A percentile compares a stretch with the other conserved stretches of the same genome.
Conservation (phyloP, 73 alveolate genomes). For the Paramecium pentaurelia region DNA sequence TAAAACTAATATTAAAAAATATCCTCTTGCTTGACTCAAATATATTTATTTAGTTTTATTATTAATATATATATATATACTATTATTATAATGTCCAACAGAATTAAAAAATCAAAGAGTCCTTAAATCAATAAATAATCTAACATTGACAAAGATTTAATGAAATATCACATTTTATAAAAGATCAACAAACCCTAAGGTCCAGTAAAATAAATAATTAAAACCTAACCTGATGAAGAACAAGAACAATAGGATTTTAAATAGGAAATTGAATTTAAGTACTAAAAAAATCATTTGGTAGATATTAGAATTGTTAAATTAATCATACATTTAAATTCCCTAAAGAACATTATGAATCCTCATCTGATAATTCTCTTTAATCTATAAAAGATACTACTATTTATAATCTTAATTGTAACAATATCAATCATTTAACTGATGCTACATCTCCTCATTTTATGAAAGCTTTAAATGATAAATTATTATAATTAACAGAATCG, state of each 20-base stretch:
- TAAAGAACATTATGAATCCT: conserved; percentile 24
- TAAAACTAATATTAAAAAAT: neutral
- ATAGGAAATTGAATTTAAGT: conserved; percentile 18
- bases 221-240: neutral
- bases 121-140: neutral
- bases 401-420: neutral
- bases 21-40: neutral
- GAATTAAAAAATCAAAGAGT: conserved; percentile 27
- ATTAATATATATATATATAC: neutral
- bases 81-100: conserved; percentile 27
- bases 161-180: conserved; percentile 28
- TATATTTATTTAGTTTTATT: neutral
- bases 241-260: neutral
- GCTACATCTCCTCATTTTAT: conserved; percentile 10
- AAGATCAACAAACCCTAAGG: conserved; percentile 10
- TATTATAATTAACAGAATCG: neutral
- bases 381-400: conserved; percentile 6
- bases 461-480: conserved; percentile 23
- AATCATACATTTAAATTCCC: neutral
- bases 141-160: neutral
- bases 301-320: neutral
- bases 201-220: neutral
- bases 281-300: neutral
- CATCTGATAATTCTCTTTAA: conserved; percentile 4
- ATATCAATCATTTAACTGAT: neutral